These are phyloP conservation scores for Neofusicoccum sp. DNA, from an alignment of 2,329 filamentous ascomycete species.

Conservation along the genomic window DNA sequence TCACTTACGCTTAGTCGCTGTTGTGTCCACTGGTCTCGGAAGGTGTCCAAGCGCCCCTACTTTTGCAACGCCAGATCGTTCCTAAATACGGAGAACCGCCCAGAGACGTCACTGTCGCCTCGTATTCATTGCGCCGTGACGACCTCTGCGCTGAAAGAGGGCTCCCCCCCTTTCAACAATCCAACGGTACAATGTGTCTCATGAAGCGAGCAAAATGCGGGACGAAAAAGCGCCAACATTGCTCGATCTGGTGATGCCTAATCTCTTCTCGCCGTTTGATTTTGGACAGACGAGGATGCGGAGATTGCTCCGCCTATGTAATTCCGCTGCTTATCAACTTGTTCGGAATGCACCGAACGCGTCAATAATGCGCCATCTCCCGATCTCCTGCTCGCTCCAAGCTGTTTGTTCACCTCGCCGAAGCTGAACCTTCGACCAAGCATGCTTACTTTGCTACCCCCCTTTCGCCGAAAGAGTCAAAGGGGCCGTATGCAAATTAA, in stretches of 20 bases:
- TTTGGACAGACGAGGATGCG: not conserved
- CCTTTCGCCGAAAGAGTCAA: not conserved
- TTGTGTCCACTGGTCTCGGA: not conserved
- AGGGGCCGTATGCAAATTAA: not conserved
- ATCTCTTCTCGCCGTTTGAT: not conserved
- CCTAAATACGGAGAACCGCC: too few relatives aligned
- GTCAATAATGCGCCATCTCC: not conserved
- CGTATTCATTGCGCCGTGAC: not conserved
- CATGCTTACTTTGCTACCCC: not conserved
- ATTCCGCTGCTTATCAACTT: not conserved
- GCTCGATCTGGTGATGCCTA: not conserved
- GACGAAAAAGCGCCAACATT: not conserved
- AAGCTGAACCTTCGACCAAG: not conserved
- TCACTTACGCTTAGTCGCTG: not conserved
- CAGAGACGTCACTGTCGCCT: too few relatives aligned
- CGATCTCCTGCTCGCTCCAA: not conserved
- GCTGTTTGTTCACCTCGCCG: not conserved
- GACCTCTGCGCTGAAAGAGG: not conserved
- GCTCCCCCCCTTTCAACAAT: not conserved
- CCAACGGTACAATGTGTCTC: not conserved
- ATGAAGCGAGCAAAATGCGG: not conserved
- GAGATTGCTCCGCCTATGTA: not conserved
- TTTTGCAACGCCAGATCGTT: too few relatives aligned
- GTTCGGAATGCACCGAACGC: not conserved
- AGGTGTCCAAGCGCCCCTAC: too few relatives aligned